Base-by-base conservation (phyloP, 2,329 filamentous ascomycete genomes). In the Whalleya microplaca region DNA sequence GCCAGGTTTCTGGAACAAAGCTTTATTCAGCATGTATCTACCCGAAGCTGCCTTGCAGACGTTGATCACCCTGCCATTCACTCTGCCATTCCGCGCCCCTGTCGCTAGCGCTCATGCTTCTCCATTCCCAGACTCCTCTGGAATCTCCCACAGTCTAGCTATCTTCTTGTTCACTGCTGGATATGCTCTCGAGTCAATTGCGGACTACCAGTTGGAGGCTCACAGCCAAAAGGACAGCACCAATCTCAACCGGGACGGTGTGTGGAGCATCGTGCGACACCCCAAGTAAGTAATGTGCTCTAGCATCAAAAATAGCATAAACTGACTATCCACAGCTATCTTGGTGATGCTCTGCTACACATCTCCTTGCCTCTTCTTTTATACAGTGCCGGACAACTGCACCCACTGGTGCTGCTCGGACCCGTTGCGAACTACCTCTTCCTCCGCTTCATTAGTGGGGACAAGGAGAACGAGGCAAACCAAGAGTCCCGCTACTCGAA, bases 191-290 rank as follows among this genome's bases (percentile, higher is more conserved):
- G 84, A 87, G 65, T 74, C 78, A 1, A 62, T 87, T 21, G 84
- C 84, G 10, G 84, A 87, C 63, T 73, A 73, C 46, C 84, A 86
- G 65, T 72, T 86, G 14, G 78, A 80, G 45, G 65, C 74, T 32
- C 82, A 84, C 67, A 78, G 79, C n/a, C 60, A 58, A 58, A 72
- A 73, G 44, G 69, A 77, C 20, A 73, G 74, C 16, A 64, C 73
- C 32, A 73, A 72, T 40, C 72, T 85, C 27, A 76, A 80, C 58
- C 77, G 79, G 14, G 76, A 82, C n/a, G 83, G 83, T 12, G 84
- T 87, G 27, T 86, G 83, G 82, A 83, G 81, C 62, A 77, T 86
- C 29, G 83, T 86, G 21, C 73, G 84, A 47, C 83, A 86, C 71
- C 84, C 84, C 0, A 86, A 86, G 83, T 85, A 74, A 69, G 80